Conservation (phyloP, 345 rosid genomes). For the Populus nigra region DNA sequence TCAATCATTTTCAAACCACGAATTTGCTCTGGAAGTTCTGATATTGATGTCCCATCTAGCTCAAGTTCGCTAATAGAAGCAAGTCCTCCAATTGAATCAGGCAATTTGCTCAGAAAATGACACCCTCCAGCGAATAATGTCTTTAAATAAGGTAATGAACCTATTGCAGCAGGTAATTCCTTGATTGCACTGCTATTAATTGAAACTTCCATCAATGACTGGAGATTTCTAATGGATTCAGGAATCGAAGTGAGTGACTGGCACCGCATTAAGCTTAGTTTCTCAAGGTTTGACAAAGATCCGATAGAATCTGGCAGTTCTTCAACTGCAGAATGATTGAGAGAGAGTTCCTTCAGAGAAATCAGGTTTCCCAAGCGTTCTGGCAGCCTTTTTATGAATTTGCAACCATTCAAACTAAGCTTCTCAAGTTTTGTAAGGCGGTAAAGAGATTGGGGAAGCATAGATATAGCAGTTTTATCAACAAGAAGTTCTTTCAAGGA, state of each 20-base stretch:
- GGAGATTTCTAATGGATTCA: slow-evolving; percentile 37
- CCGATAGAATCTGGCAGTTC: slow-evolving; percentile 39
- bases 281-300: slow-evolving; percentile 38
- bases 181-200: slow-evolving; percentile 22
- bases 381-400: slow-evolving; percentile 33
- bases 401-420: slow-evolving; percentile 36
- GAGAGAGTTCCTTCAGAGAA: slow-evolving; percentile 39
- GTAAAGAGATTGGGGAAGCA: slow-evolving; percentile 44
- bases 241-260: slow-evolving; percentile 33
- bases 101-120: slow-evolving; percentile 28
- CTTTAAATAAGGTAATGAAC: slow-evolving; percentile 38
- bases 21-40: slow-evolving; percentile 40
- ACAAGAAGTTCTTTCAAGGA: slow-evolving; percentile 44
- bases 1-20: slow-evolving; percentile 37
- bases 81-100: slow-evolving; percentile 44
- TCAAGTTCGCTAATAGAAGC: slow-evolving; percentile 30
- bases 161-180: slow-evolving; percentile 43
- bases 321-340: slow-evolving; percentile 33
- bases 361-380: slow-evolving; percentile 28
- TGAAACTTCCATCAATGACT: slow-evolving; percentile 25
- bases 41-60: slow-evolving; percentile 26
- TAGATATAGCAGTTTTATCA: slow-evolving; percentile 38
- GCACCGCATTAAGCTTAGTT: slow-evolving; percentile 35
- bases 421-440: slow-evolving; percentile 42
- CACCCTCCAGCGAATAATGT: slow-evolving; percentile 26